Percentiles rank a stretch among this genome's conserved stretches.
Evolutionary conservation across 169 alveolate species (phyloP).

Genomic region (Haemoproteus tartakovskyi): DNA sequence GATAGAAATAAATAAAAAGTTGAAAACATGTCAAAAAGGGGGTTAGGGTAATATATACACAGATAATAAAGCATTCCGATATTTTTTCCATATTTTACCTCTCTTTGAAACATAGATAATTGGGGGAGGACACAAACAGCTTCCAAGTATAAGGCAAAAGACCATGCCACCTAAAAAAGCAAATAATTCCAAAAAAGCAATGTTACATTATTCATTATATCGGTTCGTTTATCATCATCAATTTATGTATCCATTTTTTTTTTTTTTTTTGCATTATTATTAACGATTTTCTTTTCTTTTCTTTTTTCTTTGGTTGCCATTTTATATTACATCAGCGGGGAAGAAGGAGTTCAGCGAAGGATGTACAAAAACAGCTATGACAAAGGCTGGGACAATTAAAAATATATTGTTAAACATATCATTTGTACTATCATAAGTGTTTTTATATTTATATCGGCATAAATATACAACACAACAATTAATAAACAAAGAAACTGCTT

Average conservation of each 20-base stretch:
- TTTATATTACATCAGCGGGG: slow-evolving; percentile 84
- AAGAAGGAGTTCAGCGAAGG: slow-evolving; percentile 88
- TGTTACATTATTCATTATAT: not conserved
- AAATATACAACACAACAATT: slow-evolving; percentile 83
- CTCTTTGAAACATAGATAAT: slow-evolving; percentile 87
- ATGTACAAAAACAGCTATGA: slow-evolving; percentile 86
- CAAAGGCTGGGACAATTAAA: slow-evolving; percentile 80
- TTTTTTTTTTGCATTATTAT: not conserved
- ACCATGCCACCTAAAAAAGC: slow-evolving; percentile 79
- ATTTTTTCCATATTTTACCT: too few relatives aligned
- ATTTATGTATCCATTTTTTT: too few relatives aligned
- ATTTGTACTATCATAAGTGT: slow-evolving; percentile 80
- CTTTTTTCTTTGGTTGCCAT: not conserved
- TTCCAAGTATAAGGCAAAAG: slow-evolving; percentile 90
- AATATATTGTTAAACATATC: slow-evolving; percentile 82
- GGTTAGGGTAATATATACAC: not conserved
- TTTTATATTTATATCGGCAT: slow-evolving; percentile 79
- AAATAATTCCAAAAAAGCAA: not conserved
- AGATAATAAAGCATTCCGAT: too few relatives aligned
- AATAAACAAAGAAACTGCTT: slow-evolving; percentile 80
- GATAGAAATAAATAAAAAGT: not conserved
- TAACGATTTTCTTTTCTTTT: not conserved
- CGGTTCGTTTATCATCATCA: not conserved
- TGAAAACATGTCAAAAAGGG: not conserved
- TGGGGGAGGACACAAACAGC: slow-evolving; percentile 90